Conservation (phyloP, 1,284 basidiomycete species). For the Heterobasidion occidentale region DNA sequence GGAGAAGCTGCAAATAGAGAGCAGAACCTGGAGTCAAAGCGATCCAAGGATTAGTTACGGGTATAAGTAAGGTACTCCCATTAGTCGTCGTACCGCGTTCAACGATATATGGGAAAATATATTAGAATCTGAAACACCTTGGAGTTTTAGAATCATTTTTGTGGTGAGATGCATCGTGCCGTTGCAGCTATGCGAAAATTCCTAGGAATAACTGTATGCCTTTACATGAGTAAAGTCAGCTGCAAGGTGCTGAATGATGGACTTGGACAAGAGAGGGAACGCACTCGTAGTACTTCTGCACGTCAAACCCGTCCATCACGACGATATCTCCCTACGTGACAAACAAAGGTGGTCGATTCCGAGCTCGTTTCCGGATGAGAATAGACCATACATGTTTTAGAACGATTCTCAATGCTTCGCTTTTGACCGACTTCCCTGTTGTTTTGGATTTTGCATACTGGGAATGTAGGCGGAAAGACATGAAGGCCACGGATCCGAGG, state of each 20-base stretch:
- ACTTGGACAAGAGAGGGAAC: constrained; percentile 12
- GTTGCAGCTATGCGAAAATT: constrained; percentile 49
- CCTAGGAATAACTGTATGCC: constrained; percentile 40
- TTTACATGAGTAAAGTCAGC: constrained; percentile 10
- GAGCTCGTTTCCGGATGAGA: not conserved
- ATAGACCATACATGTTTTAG: constrained; percentile 53
- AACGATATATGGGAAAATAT: too few species aligned
- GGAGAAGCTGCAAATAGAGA: too few species aligned
- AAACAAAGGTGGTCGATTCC: not conserved
- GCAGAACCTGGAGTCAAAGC: too few species aligned
- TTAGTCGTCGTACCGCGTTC: too few species aligned
- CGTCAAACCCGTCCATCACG: constrained; percentile 61
- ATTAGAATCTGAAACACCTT: too few species aligned
- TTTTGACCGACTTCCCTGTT: constrained; percentile 20
- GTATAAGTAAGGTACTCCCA: too few species aligned
- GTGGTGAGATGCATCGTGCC: constrained; percentile 32
- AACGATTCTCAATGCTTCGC: constrained; percentile 41
- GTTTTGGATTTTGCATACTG: constrained; percentile 19
- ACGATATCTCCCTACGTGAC: constrained; percentile 58
- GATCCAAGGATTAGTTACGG: too few species aligned
- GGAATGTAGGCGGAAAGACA: constrained; percentile 57
- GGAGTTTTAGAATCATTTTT: not conserved
- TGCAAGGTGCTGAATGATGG: not conserved
- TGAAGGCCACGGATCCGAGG: constrained; percentile 60
- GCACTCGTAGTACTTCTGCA: constrained; percentile 68